A percentile compares a stretch with the other conserved stretches of the same genome.
phyloP scores from a whole-genome alignment of 352 stramenopile species.

The Thalassiosira exigua region DNA sequence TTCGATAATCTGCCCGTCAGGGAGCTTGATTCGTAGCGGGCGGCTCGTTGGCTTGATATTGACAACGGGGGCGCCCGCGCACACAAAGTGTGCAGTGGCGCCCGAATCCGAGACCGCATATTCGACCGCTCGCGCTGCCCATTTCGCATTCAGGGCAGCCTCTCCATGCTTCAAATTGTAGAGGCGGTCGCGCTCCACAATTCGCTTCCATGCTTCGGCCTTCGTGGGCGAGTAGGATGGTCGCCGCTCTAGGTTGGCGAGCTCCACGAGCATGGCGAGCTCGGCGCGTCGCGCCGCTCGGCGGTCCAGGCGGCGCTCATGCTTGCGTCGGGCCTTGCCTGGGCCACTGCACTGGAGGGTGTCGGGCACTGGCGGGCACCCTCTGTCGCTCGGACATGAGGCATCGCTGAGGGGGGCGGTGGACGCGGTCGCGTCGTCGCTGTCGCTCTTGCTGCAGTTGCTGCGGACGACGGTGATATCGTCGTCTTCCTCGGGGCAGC shows the following conservation, averaged over 20 bases:
- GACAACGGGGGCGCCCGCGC: constrained; percentile 3
- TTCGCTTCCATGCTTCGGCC: not conserved
- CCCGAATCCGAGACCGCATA: constrained; percentile 26
- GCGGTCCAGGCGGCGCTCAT: not conserved
- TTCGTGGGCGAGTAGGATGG: not conserved
- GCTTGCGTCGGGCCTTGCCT: not conserved
- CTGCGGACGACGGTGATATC: not conserved
- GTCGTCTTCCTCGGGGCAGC: not conserved
- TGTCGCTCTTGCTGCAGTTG: not conserved
- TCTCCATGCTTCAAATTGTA: not conserved
- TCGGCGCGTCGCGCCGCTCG: not conserved
- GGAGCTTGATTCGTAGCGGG: constrained; percentile 19
- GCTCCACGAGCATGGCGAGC: not conserved
- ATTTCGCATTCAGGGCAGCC: not conserved
- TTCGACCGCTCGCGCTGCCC: not conserved
- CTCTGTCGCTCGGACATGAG: not conserved
- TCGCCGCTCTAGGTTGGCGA: no score
- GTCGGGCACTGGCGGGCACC: not conserved
- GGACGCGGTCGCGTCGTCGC: not conserved
- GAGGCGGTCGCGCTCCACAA: not conserved
- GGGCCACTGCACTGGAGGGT: not conserved
- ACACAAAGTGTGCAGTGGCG: constrained; percentile 30
- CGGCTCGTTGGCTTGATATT: constrained; percentile 14
- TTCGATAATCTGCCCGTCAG: constrained; percentile 13
- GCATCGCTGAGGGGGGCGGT: not conserved